Conservation (phyloP, 2,329 filamentous ascomycete species). For the Phyllosticta citriasiana region DNA sequence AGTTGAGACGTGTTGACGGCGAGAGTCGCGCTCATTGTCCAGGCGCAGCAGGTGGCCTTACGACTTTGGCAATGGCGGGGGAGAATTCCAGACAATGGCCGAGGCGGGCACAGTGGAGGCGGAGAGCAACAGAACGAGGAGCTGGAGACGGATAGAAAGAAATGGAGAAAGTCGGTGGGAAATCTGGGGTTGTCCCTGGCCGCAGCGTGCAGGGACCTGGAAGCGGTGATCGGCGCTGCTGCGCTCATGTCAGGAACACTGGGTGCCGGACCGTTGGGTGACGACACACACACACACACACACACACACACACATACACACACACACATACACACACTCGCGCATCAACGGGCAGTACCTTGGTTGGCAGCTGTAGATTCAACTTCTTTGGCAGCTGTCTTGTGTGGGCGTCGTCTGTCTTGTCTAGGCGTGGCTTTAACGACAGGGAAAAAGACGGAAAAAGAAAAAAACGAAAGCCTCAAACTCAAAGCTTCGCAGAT, state of each 20-base stretch:
- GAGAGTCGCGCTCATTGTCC: constrained; percentile 3
- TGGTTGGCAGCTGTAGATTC: no score
- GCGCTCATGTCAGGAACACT: constrained; percentile 1
- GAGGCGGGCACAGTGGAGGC: background rate
- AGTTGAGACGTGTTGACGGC: background rate
- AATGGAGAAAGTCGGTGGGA: background rate
- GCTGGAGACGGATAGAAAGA: background rate
- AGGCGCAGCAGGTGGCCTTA: background rate
- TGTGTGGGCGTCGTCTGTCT: background rate
- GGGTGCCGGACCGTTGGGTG: background rate
- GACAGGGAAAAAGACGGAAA: background rate
- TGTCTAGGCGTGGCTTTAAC: background rate
- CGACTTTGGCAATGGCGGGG: background rate
- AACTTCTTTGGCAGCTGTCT: no score
- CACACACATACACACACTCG: no score
- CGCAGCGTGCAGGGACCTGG: background rate
- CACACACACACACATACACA: no score
- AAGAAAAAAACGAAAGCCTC: background rate
- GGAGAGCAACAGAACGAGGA: background rate
- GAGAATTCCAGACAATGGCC: background rate
- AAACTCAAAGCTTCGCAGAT: background rate
- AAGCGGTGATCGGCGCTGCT: background rate
- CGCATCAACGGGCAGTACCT: no score
- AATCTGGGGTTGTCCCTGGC: constrained; percentile 7
- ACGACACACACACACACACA: background rate